Base-by-base conservation (phyloP, 192 early-diverging fungal species). In the Coemansia sp. region DNA sequence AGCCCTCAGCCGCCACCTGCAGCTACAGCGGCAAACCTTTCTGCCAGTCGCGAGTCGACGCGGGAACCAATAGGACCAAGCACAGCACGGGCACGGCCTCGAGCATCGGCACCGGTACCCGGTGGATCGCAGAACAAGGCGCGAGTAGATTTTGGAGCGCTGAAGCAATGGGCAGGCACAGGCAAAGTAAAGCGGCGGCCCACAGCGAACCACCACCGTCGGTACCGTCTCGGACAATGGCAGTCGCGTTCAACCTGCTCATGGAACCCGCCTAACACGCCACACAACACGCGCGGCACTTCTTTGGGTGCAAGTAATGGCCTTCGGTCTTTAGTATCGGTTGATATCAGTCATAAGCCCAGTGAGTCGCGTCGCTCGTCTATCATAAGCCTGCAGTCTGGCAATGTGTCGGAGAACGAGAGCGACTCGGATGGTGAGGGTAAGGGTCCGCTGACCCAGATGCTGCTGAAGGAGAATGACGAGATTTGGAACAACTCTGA, bases 191-290 rank as follows among this genome's bases (percentile, higher is more conserved):
- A 66, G 52, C 70, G 42, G 29, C 34, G 36, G 29, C 54, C 36
- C 20, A 46, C 52, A 11, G 33, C 55, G 12, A 60, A 51, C 59
- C 66, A 67, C 31, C 81, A 72, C 42, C 70, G 81, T 27, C 71
- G 69, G 24, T 84, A 84, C 71, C 81, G 81, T 8, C 76, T 84
- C 0, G 81, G 81, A 3, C 73, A 74, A 27, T 84, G 81, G 81
- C 76, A 78, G 34, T 73, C 73, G 67, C 81, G 70, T 31, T 76
- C 76, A n/a, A 55, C 68, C 46, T 76, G 81, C 65, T 84, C 81
- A 34, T 84, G 81, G 81, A 84, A 84, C 73, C 81, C 81, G 44
- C 81, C 81, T 0, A 69, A 42, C 59, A 63, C 60, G 51, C 12
- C 74, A 11, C 62, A 31, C 27, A 49, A 49, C 5, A 16, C 57